Percentiles rank a stretch among this genome's conserved stretches.
Evolutionary conservation across 306 rosid genomes (phyloP).

Genomic region (Neltuma alba): DNA sequence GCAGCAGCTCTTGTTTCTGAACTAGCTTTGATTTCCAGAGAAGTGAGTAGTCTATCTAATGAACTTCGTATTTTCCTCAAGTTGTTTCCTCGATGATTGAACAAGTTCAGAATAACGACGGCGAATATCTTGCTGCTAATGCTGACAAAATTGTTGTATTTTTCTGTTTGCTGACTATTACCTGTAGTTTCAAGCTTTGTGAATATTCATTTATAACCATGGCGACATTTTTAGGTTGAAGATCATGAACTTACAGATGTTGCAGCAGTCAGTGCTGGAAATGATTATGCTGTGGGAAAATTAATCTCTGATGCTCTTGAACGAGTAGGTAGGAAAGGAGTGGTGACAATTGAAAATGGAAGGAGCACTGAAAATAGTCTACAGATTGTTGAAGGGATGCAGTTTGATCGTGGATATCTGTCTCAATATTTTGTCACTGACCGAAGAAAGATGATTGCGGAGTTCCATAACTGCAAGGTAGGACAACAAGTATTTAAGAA

Average conservation of each 20-base stretch:
- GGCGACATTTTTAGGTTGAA: slow-evolving; percentile 60
- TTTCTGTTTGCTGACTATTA: slow-evolving; percentile 1
- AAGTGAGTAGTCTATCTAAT: slow-evolving; percentile 53
- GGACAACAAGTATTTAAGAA: slow-evolving; percentile 14
- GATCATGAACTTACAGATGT: slow-evolving; percentile 80
- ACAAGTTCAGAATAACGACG: slow-evolving; percentile 11
- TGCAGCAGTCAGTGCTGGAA: slow-evolving; percentile 92
- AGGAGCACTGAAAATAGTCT: slow-evolving; percentile 60
- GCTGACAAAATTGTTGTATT: slow-evolving; percentile 30
- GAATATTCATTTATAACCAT: slow-evolving; percentile 33
- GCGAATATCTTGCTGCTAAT: slow-evolving; percentile 8
- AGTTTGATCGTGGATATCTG: slow-evolving; percentile 83
- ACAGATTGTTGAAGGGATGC: slow-evolving; percentile 90
- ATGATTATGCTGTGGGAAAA: slow-evolving; percentile 73
- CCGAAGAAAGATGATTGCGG: slow-evolving; percentile 66
- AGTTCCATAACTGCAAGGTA: slow-evolving; percentile 90
- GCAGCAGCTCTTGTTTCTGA: slow-evolving; percentile 81
- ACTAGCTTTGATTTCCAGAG: slow-evolving; percentile 77
- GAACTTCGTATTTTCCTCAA: not conserved
- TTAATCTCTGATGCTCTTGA: slow-evolving; percentile 78
- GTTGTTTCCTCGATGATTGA: not conserved
- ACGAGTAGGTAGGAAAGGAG: slow-evolving; percentile 78
- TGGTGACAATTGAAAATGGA: slow-evolving; percentile 80
- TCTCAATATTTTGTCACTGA: slow-evolving; percentile 87
- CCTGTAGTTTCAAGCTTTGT: slow-evolving; percentile 29